A percentile compares a stretch with the other conserved stretches of the same genome.
Conservation (phyloP, 148 eudicot species). For the Dysphania ambrosioides region DNA sequence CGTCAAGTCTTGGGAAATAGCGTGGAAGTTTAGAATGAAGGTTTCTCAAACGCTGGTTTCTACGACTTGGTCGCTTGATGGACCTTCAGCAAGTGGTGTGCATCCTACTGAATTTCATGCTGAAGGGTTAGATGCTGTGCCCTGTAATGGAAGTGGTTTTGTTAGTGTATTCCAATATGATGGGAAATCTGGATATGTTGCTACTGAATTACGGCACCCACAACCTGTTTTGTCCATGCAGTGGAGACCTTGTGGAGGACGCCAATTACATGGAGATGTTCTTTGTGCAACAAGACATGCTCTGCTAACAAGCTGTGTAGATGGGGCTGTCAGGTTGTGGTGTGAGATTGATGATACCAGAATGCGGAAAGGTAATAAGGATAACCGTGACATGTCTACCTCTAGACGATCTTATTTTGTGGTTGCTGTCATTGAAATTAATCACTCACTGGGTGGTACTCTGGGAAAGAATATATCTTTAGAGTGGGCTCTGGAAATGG, state of each 20-base stretch:
- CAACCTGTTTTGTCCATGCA: conserved; percentile 74
- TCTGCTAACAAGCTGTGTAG: conserved; percentile 73
- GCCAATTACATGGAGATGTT: conserved; percentile 30
- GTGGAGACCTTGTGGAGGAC: conserved; percentile 79
- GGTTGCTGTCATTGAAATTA: conserved; percentile 68
- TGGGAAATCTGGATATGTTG: conserved; percentile 41
- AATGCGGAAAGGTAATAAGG: conserved; percentile 53
- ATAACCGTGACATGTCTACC: conserved; percentile 43
- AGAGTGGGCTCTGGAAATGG: conserved; percentile 73
- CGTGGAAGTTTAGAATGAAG: conserved; percentile 67
- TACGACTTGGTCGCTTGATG: conserved; percentile 71
- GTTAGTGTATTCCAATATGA: conserved; percentile 52
- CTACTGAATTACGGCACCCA: conserved; percentile 70
- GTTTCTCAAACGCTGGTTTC: conserved; percentile 71
- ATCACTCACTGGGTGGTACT: conserved; percentile 60
- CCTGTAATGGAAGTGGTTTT: conserved; percentile 34
- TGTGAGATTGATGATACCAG: conserved; percentile 76
- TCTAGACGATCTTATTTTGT: conserved; percentile 57
- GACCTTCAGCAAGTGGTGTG: conserved; percentile 59
- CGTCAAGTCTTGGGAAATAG: conserved; percentile 73
- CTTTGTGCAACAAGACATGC: conserved; percentile 44
- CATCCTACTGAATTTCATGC: conserved; percentile 31
- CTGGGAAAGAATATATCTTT: conserved; percentile 66
- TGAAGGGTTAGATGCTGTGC: conserved; percentile 29
- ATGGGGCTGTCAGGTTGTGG: conserved; percentile 95